phyloP scores from a whole-genome alignment of 345 rosid genomes.

The Durio zibethinus region DNA sequence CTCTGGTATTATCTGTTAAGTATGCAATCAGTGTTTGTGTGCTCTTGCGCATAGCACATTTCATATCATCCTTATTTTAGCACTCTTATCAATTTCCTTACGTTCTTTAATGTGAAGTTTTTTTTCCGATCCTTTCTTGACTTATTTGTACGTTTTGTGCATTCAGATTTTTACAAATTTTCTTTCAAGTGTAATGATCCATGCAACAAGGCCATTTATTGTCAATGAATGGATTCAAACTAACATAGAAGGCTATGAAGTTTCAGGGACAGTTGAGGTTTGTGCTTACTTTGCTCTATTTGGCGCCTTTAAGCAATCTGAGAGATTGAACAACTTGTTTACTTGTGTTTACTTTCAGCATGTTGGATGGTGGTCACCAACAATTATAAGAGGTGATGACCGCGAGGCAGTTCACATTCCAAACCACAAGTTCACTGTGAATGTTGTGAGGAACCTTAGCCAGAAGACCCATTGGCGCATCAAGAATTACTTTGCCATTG shows the following conservation, averaged over 20 bases:
- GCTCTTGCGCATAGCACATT: neutral
- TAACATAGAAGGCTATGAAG: conserved; percentile 87
- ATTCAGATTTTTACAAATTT: conserved; percentile 87
- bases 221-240: conserved; percentile 92
- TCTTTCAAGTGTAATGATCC: conserved; percentile 89
- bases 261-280: conserved; percentile 99
- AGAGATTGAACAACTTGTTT: neutral
- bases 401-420: conserved; percentile 96
- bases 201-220: conserved; percentile 82
- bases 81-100: neutral
- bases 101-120: neutral
- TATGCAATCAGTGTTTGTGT: neutral
- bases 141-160: conserved; percentile 15
- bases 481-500: conserved; percentile 79
- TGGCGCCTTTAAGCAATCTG: conserved; percentile 3
- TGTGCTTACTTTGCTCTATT: conserved; percentile 17
- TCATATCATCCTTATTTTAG: neutral
- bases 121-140: neutral
- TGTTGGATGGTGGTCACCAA: conserved; percentile 98
- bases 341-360: conserved; percentile 37
- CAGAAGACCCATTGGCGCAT: conserved; percentile 96
- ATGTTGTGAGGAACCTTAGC: conserved; percentile 84
- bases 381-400: conserved; percentile 89
- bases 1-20: neutral
- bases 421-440: conserved; percentile 79